These are phyloP conservation scores for Trametes versicolor DNA, from an alignment of 1,284 basidiomycete species.

Conservation along the genomic window DNA sequence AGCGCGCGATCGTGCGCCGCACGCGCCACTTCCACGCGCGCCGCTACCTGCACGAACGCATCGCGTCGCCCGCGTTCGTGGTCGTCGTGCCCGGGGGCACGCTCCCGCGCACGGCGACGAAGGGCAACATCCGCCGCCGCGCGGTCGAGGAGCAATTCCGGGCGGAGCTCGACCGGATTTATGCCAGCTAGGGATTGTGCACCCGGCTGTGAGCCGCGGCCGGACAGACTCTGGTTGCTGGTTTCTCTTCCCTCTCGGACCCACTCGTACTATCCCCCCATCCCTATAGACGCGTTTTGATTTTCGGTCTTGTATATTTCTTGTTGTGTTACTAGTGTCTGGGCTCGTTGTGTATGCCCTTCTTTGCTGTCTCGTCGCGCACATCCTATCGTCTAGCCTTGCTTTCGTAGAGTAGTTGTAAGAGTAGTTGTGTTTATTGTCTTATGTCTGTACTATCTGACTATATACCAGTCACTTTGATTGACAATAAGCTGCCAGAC, in stretches of 20 bases:
- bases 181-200: conserved; percentile 27
- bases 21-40: conserved; percentile 69
- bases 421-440: too few relatives aligned
- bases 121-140: conserved; percentile 73
- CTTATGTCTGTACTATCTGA: not conserved
- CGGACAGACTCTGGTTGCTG: not conserved
- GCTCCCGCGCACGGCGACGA: conserved; percentile 74
- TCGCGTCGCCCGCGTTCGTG: conserved; percentile 61
- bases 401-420: not conserved
- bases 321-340: not conserved
- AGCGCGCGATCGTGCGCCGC: conserved; percentile 70
- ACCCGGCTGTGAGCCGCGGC: conserved; percentile 17
- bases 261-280: conserved; percentile 8
- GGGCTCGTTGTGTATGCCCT: not conserved
- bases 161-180: conserved; percentile 60
- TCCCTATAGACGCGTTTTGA: not conserved
- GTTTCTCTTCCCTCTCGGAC: not conserved
- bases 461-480: not conserved
- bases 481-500: too few relatives aligned
- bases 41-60: conserved; percentile 74
- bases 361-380: not conserved
- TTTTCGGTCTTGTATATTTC: conserved; percentile 3
- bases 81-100: conserved; percentile 65
- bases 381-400: not conserved
- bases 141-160: conserved; percentile 69